Base-by-base conservation (phyloP, 495 filamentous ascomycete species). In the Penicillium lividum region DNA sequence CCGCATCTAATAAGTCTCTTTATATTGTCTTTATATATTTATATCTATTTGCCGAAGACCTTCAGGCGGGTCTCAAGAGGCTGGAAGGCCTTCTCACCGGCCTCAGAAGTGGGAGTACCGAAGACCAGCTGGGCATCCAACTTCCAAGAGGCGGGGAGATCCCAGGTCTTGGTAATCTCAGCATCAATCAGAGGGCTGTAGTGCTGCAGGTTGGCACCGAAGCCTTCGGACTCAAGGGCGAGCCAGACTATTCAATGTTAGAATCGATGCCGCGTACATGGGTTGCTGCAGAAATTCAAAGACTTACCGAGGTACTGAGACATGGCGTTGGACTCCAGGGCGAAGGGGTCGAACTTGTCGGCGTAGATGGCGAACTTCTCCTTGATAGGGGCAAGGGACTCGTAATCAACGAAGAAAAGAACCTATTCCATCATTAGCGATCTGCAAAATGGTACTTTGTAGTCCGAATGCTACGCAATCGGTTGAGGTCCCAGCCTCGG, bases 151-250 rank as follows among this genome's bases (percentile, higher is more conserved):
- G 63, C 64, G 7, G 80, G 78, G 22, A 82, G 57, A 50, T 67
- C 59, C 67, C 71, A 82, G 56, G 72, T 70, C 53, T 75, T 75
- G 55, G 70, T 51, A 25, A 82, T 53, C 38, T 68, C 63, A 31
- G 68, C 72, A 56, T 82, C 78, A 58, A 82, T 75, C 11, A 80
- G 64, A n/a, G 77, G 77, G 63, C 77, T 81, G 69, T 80, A 82
- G 69, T 83, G 80, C 76, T 83, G 80, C 25, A 83, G 72, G 61
- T 82, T 83, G 62, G 68, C 73, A 33, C 80, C 80, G 54, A 83
- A 63, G 33, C 80, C 80, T 57, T 80, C 77, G 11, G 73, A 64
- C 57, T 77, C 64, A 18, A 83, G 75, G 7, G 80, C 80, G 40
- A 73, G 70, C 80, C 80, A 83, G 54, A 80, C 71, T 74, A n/a